Conservation (phyloP, 768 basidiomycete species). For the Tephrocybe rancida region DNA sequence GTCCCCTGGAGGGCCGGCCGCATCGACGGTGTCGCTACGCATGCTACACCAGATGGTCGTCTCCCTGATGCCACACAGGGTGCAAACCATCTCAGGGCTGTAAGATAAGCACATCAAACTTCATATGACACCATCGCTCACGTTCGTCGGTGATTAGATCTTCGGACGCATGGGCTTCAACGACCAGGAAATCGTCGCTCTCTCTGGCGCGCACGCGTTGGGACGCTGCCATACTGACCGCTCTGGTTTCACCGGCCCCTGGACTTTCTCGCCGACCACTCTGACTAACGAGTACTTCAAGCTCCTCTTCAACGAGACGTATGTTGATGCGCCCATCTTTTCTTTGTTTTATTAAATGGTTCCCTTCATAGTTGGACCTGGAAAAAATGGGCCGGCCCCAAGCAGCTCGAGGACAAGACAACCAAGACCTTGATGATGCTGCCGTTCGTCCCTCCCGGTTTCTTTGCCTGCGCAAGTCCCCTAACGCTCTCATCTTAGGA, state of each 20-base stretch:
- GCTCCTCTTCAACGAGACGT: slow-evolving; percentile 87
- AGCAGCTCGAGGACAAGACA: slow-evolving; percentile 92
- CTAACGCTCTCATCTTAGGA: slow-evolving; percentile 38
- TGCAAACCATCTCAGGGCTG: slow-evolving; percentile 80
- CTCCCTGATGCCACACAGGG: slow-evolving; percentile 88
- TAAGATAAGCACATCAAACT: slow-evolving; percentile 32
- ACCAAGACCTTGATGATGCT: slow-evolving; percentile 94
- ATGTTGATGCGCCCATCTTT: slow-evolving; percentile 15
- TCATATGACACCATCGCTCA: neutral
- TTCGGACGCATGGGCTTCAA: slow-evolving; percentile 97
- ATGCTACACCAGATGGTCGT: slow-evolving; percentile 86
- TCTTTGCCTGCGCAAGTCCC: neutral
- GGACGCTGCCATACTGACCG: slow-evolving; percentile 92
- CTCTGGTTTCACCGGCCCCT: slow-evolving; percentile 88
- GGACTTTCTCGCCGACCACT: slow-evolving; percentile 93
- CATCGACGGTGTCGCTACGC: slow-evolving; percentile 76
- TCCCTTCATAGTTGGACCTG: slow-evolving; percentile 67
- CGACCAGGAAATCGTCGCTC: slow-evolving; percentile 96
- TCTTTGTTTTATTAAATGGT: slow-evolving; percentile 1
- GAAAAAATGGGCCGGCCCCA: slow-evolving; percentile 94
- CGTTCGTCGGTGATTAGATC: slow-evolving; percentile 44
- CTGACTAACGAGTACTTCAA: slow-evolving; percentile 87
- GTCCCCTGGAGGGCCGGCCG: slow-evolving; percentile 94
- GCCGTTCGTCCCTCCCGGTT: slow-evolving; percentile 61
- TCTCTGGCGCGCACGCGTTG: slow-evolving; percentile 92